Base-by-base conservation (phyloP, 805 yeast species). In the Spathaspora passalidarum region DNA sequence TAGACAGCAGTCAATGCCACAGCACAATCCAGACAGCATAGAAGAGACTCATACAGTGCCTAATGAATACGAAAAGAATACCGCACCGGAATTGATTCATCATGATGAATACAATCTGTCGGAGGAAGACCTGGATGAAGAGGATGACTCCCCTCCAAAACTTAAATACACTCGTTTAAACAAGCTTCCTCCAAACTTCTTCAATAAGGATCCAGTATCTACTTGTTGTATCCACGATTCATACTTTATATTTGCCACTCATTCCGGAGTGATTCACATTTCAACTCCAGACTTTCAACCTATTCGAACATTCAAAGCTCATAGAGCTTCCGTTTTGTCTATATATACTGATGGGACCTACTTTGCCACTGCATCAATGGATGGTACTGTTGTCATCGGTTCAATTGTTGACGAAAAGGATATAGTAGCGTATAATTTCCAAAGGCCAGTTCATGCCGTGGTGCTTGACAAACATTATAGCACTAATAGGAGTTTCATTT, bases 331-430 rank as follows among this genome's bases (percentile, higher is more conserved):
- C 0, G 79, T 94, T 2, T 65, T 91, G 36, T 79, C 88, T 0
- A 73, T 89, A 0, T 79, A 82, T 44, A 75, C 86, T 1, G 95
- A 88, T 57, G 94, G 95, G 0, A 65, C 65, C 7, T 81, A 76
- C 56, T 80, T 94, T 49, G 95, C 94, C 0, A 83, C 96, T 0
- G 96, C 91, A 0, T 89, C 97, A 0, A 84, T 92, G 71, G 99
- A 94, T 60, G 99, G 99, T 0, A 86, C 96, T 0, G 86, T 92
- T 0, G 89, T 89, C 1, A 78, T 89, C 4, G 94, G 96, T 0
- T 78, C 90, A 2, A 68, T 88, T 1, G 48, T 52, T 1, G 86
- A 84, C 50, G 79, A 79, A 16, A 66, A 71, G 4, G 94, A 86
- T 54, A 79, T 86, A 2, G 71, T 76, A 0, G 90, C 89, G 2